These are phyloP conservation scores for Phlebopus sp. DNA, from an alignment of 1,284 basidiomycete genomes.

Conservation along the genomic window DNA sequence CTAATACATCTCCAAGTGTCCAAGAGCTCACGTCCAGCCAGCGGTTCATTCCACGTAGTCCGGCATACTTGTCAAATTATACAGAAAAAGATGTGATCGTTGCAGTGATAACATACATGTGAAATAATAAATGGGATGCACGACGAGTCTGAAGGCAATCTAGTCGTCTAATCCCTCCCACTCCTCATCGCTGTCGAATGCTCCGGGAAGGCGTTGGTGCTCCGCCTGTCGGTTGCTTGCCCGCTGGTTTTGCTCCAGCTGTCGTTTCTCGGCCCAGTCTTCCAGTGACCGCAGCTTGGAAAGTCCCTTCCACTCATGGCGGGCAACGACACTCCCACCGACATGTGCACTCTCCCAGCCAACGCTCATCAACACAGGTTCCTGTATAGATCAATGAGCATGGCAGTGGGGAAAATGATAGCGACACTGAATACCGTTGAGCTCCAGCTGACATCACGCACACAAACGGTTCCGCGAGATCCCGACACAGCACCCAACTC, in stretches of 20 bases:
- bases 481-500: constrained; percentile 36
- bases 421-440: constrained; percentile 47
- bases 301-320: constrained; percentile 93
- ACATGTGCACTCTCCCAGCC: constrained; percentile 77
- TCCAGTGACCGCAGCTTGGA: constrained; percentile 70
- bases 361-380: constrained; percentile 89
- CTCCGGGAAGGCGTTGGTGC: constrained; percentile 27
- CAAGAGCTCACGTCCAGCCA: no score
- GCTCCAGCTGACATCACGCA: constrained; percentile 94
- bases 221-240: constrained; percentile 10
- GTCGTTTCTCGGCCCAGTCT: constrained; percentile 68
- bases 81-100: no score
- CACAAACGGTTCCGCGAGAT: constrained; percentile 47
- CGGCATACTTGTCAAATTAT: no score
- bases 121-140: background rate
- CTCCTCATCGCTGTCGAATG: constrained; percentile 26
- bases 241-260: constrained; percentile 32
- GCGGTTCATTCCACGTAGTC: no score
- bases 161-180: constrained; percentile 13
- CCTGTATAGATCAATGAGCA: constrained; percentile 39
- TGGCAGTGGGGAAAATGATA: background rate
- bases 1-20: no score
- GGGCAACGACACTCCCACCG: constrained; percentile 82
- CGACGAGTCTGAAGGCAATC: background rate
- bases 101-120: background rate